A percentile compares a stretch with the other conserved stretches of the same genome.
Evolutionary conservation across 805 yeast species (phyloP).

Genomic region (Saturnispora serradocipensis): DNA sequence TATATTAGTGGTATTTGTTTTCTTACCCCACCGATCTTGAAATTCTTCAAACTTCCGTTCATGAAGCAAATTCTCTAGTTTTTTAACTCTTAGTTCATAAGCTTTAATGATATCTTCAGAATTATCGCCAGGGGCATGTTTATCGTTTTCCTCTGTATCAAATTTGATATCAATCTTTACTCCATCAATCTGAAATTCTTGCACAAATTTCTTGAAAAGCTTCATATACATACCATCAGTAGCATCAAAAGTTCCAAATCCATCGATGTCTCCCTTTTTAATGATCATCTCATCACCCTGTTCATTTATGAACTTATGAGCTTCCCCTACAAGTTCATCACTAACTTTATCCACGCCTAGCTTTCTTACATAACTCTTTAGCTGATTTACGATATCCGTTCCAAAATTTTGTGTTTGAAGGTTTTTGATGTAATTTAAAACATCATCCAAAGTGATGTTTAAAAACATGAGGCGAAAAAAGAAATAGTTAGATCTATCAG

Average conservation of each 20-base stretch:
- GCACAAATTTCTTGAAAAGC: constrained; percentile 35
- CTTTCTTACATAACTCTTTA: constrained; percentile 30
- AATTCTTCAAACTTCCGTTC: constrained; percentile 57
- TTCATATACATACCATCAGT: constrained; percentile 28
- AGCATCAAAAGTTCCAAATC: constrained; percentile 26
- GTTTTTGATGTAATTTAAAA: constrained; percentile 30
- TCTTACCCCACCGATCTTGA: constrained; percentile 29
- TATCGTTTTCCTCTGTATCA: constrained; percentile 5
- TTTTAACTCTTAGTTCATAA: constrained; percentile 62
- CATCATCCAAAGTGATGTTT: constrained; percentile 23
- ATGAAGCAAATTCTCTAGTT: constrained; percentile 68
- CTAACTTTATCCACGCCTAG: constrained; percentile 24
- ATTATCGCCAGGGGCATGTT: not conserved
- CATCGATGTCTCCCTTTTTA: constrained; percentile 18
- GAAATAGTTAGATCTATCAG: not conserved
- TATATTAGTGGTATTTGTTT: constrained; percentile 2
- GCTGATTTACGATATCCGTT: constrained; percentile 26
- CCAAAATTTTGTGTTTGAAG: constrained; percentile 26
- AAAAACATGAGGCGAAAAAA: constrained; percentile 16
- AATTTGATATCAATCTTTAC: constrained; percentile 28
- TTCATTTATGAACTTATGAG: constrained; percentile 12
- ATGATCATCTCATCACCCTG: constrained; percentile 18
- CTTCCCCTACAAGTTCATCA: constrained; percentile 29
- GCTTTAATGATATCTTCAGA: constrained; percentile 42
- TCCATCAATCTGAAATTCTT: constrained; percentile 34